These are phyloP conservation scores for Drosera capensis DNA, from an alignment of 148 eudicot genomes.

Conservation along the genomic window DNA sequence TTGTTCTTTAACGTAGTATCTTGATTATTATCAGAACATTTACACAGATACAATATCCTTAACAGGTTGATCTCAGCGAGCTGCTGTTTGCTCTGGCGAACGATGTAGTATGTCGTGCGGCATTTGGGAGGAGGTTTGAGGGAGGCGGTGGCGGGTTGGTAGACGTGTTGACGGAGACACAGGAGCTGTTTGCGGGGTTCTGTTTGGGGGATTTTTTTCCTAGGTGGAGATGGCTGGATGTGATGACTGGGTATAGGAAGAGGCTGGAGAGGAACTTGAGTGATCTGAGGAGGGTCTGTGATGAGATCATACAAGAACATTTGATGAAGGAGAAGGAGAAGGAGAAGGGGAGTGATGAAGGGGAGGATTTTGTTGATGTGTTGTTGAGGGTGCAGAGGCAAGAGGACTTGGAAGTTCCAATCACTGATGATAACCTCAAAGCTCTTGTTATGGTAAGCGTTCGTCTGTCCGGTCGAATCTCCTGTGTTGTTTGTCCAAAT, in stretches of 20 bases:
- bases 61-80: slow-evolving; percentile 17
- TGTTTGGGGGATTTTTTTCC: slow-evolving; percentile 17
- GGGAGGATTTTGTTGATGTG: slow-evolving; percentile 14
- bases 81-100: slow-evolving; percentile 8
- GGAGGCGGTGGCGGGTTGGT: slow-evolving; percentile 5
- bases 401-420: slow-evolving; percentile 1
- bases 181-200: slow-evolving; percentile 4
- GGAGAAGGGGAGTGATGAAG: slow-evolving; percentile 1
- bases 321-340: neutral
- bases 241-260: slow-evolving; percentile 1
- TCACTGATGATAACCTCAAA: slow-evolving; percentile 18
- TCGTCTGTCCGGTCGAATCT: too few species aligned
- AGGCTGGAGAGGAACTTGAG: slow-evolving; percentile 14
- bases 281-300: slow-evolving; percentile 12
- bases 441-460: slow-evolving; percentile 19
- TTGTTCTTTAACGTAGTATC: too few species aligned
- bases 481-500: too few species aligned
- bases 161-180: slow-evolving; percentile 7
- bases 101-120: slow-evolving; percentile 9
- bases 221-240: slow-evolving; percentile 14
- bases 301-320: slow-evolving; percentile 18
- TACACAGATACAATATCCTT: too few species aligned
- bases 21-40: too few species aligned
- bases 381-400: slow-evolving; percentile 9
- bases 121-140: slow-evolving; percentile 22